These are phyloP conservation scores for Amanita jacksonii DNA, from an alignment of 768 basidiomycete species.

Conservation along the genomic window DNA sequence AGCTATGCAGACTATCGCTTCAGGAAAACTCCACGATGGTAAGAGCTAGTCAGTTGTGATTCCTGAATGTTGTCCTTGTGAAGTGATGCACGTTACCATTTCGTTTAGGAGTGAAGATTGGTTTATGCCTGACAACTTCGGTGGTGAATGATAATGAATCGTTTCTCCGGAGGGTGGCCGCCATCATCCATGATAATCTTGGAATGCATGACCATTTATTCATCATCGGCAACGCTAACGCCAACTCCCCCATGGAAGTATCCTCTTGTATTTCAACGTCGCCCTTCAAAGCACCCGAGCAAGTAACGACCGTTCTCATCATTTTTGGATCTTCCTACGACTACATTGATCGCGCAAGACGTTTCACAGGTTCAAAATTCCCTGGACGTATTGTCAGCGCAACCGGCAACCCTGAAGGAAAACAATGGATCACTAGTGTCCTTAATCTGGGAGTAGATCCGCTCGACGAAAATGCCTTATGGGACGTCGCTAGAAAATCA, in stretches of 20 bases:
- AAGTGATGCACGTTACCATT: neutral
- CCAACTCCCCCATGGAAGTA: neutral
- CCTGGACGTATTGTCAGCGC: constrained; percentile 43
- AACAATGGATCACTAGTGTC: constrained; percentile 36
- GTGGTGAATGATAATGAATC: constrained; percentile 44
- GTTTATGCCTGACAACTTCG: constrained; percentile 52
- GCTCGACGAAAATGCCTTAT: constrained; percentile 58
- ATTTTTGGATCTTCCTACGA: constrained; percentile 47
- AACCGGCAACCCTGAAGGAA: constrained; percentile 14
- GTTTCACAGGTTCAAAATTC: constrained; percentile 60
- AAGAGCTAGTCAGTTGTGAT: constrained; percentile 3
- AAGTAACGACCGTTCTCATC: constrained; percentile 37
- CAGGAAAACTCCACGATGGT: constrained; percentile 32
- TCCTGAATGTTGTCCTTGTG: too few relatives aligned
- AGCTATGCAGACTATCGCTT: constrained; percentile 34
- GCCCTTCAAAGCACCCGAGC: neutral
- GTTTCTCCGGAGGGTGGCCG: constrained; percentile 49
- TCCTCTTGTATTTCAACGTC: constrained; percentile 11
- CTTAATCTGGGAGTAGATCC: constrained; percentile 41
- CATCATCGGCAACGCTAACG: constrained; percentile 39
- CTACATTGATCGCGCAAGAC: constrained; percentile 53
- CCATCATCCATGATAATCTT: constrained; percentile 32
- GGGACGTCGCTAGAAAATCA: constrained; percentile 63
- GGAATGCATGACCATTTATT: constrained; percentile 39
- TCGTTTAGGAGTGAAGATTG: constrained; percentile 42